Base-by-base conservation (phyloP, 1,284 basidiomycete genomes). In the Rhodotorula sp. region DNA sequence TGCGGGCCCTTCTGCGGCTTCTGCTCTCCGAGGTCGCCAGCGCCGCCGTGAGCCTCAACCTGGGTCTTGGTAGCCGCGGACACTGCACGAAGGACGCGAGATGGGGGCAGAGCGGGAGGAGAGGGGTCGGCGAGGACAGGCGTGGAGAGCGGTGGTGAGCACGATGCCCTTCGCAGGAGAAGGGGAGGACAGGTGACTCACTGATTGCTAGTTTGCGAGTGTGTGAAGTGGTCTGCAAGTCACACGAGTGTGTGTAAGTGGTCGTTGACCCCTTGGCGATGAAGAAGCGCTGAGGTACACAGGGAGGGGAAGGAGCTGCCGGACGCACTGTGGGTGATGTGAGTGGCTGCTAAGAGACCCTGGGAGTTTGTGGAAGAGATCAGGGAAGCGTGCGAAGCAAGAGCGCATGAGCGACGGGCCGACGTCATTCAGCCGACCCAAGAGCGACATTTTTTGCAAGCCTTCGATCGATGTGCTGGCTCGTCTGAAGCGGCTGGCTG, bases 11-110 rank as follows among this genome's bases (percentile, higher is more conserved):
- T 52, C 58, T 62, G 55, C 15, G 66, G 64, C 7, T 51, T 27
- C 53, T 63, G 39, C 62, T 75, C 65, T 39, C 61, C 62, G 44
- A 70, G 61, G 68, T 74, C 71, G 29, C 69, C 74, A 47, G 70
- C 59, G 44, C 67, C 62, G 49, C 53, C 64, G 67, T 75, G 71
- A 29, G 69, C 74, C 55, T 75, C 74, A 19, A 17, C 39, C 39
- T 44, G 39, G 54, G 47, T 58, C 48, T 66, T 36, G 17, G 66
- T 24, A 36, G 63, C 67, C 59, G 68, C 60, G n/a, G 66, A 65
- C 71, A 70, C 55, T 67, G 62, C 10, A 64, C 24, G 19, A 24
- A 36, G 11, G 19, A 34, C 27, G 19, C 24, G 34, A 49, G 51
- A 39, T 24, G 46, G 54, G 22, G 36, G n/a, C n/a, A 30, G 39